A percentile compares a stretch with the other conserved stretches of the same genome.
These are phyloP conservation scores for Acanthamoeba healyi DNA, from an alignment of 208 protist species.

Conservation along the genomic window DNA sequence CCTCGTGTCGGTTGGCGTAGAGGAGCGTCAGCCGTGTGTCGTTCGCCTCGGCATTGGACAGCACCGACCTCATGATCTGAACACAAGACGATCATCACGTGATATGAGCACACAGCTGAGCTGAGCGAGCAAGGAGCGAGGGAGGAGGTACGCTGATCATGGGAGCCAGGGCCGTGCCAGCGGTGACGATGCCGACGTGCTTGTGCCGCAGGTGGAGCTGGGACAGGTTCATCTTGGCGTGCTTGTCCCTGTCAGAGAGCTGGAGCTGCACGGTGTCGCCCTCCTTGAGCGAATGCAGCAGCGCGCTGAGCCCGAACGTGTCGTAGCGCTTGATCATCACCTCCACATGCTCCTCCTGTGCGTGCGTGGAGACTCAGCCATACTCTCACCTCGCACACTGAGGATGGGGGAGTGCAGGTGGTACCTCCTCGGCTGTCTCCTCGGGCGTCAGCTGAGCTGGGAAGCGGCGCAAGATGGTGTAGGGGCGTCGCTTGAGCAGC, in stretches of 20 bases:
- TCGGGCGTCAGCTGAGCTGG: too few species aligned
- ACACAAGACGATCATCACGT: background rate
- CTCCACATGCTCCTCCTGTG: conserved; percentile 24
- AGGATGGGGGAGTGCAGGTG: too few species aligned
- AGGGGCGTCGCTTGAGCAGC: background rate
- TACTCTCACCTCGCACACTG: too few species aligned
- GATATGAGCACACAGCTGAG: background rate
- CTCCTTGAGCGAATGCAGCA: conserved; percentile 1
- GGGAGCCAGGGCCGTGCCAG: conserved; percentile 30
- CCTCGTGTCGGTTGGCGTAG: conserved; percentile 63
- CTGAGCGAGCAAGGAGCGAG: background rate
- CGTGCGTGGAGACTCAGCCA: too few species aligned
- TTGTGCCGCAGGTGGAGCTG: conserved; percentile 48
- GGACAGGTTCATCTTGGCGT: background rate
- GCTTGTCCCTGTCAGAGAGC: background rate
- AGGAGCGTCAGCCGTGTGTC: conserved; percentile 19
- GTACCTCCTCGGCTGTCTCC: background rate
- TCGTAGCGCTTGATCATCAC: conserved; percentile 68
- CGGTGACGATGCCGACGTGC: conserved; percentile 59
- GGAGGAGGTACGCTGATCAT: conserved; percentile 17
- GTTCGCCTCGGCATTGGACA: conserved; percentile 32
- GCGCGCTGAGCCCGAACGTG: conserved; percentile 16
- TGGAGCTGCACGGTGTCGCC: conserved; percentile 2
- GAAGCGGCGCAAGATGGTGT: conserved; percentile 43
- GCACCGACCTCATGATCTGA: conserved; percentile 22